Evolutionary conservation across 371 early-diverging fungal genomes (phyloP), one percentile per base, ranked within the genome.

Genomic region (Mortierella sp.): DNA sequence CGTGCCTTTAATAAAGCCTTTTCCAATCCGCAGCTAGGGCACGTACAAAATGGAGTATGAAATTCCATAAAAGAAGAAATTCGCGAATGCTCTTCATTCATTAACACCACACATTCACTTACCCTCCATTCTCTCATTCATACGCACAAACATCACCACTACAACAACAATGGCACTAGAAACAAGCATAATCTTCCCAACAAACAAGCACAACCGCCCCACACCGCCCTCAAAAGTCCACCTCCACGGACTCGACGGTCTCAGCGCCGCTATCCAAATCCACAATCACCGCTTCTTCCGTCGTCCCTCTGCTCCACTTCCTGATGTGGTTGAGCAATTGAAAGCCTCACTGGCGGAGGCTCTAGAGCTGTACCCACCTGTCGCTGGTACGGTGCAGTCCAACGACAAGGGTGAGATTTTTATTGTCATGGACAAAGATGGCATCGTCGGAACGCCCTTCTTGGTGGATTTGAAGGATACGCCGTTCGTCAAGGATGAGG

Each of bases 291-390:
- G 88, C 1, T 89, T 90, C 78, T 90, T 75, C 71, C 86, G 70
- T 27, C 43, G 56, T 14, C 78, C 88, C 0, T 35, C 49, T 21
- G 46, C 21, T 38, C 12, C 79, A 35, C 60, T 72, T 54, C 32
- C 80, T 44, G 73, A 80, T 0, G 80, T 89, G 4, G 56, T 88
- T 38, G 79, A 88, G 4, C 80, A 76, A 24, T 76, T 90, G 6
- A 89, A 83, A 55, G 75, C 80, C 4, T 83, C 88, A 11, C 87
- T 90, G 71, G 87, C 90, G 14, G 88, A 87, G 78, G 88, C 89
- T 43, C 81, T 90, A 16, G 90, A 90, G 73, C 70, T 89, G 21
- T 89, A 89, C 78, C 88, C 83, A 74, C 88, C 89, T 24, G 79
- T 89, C 68, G 75, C 89, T 63, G 89, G 89, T 14, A 78, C 75